A percentile compares a stretch with the other conserved stretches of the same genome.
These are phyloP conservation scores for Pulveroboletus sp. DNA, from an alignment of 768 basidiomycete species.

Conservation along the genomic window DNA sequence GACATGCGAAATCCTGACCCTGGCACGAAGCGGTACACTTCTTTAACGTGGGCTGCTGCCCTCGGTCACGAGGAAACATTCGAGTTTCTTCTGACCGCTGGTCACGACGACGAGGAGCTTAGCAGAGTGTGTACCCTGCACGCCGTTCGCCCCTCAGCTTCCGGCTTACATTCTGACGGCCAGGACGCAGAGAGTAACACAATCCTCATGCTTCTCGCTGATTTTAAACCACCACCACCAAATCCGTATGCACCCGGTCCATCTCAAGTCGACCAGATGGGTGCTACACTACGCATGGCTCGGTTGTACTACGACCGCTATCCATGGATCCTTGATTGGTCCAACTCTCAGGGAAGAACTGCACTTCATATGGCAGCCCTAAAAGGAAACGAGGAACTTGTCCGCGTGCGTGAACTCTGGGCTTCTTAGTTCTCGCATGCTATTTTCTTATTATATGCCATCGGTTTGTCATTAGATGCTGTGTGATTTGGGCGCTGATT, in stretches of 20 bases:
- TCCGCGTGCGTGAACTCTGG: slow-evolving; percentile 52
- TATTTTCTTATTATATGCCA: slow-evolving; percentile 14
- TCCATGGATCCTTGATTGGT: slow-evolving; percentile 87
- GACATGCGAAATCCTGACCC: slow-evolving; percentile 92
- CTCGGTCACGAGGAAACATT: slow-evolving; percentile 90
- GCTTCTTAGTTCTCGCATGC: slow-evolving; percentile 5
- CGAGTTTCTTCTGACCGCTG: slow-evolving; percentile 78
- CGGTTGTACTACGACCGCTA: slow-evolving; percentile 83
- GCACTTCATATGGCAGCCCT: slow-evolving; percentile 84
- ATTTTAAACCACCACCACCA: slow-evolving; percentile 53
- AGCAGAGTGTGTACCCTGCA: slow-evolving; percentile 60
- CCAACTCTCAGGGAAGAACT: slow-evolving; percentile 85
- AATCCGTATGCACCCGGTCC: slow-evolving; percentile 45
- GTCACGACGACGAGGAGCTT: slow-evolving; percentile 91
- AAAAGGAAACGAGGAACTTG: slow-evolving; percentile 87
- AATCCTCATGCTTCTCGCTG: slow-evolving; percentile 89
- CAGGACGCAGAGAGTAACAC: slow-evolving; percentile 93
- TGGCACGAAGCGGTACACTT: slow-evolving; percentile 70
- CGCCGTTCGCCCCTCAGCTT: slow-evolving; percentile 3
- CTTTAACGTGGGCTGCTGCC: slow-evolving; percentile 87
- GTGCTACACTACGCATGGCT: slow-evolving; percentile 81
- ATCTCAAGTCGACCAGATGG: slow-evolving; percentile 56
- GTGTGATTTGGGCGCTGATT: slow-evolving; percentile 86
- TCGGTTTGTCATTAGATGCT: slow-evolving; percentile 57
- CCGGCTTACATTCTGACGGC: slow-evolving; percentile 15